These are phyloP conservation scores for Ustilago sp. DNA, from an alignment of 1,284 basidiomycete genomes.

Conservation along the genomic window DNA sequence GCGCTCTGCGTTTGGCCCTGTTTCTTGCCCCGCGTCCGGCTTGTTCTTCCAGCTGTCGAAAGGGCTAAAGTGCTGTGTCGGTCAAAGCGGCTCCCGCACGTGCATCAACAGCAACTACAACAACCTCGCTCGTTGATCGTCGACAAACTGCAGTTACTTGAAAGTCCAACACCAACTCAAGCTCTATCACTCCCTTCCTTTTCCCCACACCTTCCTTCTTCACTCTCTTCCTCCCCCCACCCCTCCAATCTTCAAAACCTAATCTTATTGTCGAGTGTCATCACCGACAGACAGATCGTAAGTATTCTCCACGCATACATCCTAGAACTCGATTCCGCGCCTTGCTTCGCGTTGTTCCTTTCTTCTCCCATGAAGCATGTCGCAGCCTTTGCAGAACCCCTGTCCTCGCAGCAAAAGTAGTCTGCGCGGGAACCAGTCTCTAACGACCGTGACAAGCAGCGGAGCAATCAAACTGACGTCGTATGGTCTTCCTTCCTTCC, in stretches of 20 bases:
- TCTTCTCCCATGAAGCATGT: neutral
- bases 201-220: slow-evolving; percentile 16
- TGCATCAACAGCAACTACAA: slow-evolving; percentile 10
- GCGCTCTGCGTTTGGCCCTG: neutral
- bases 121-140: slow-evolving; percentile 4
- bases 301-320: slow-evolving; percentile 11
- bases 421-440: too few relatives aligned
- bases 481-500: neutral
- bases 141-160: slow-evolving; percentile 5
- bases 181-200: neutral
- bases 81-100: slow-evolving; percentile 27
- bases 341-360: neutral
- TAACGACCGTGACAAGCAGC: neutral
- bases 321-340: neutral
- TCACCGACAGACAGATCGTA: slow-evolving; percentile 37
- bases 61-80: neutral
- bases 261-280: slow-evolving; percentile 21
- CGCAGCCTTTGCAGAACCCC: neutral
- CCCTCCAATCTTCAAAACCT: neutral
- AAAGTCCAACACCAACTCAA: slow-evolving; percentile 9
- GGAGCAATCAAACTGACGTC: neutral
- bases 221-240: slow-evolving; percentile 7
- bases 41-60: neutral
- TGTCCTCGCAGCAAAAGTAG: too few relatives aligned
- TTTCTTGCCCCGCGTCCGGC: slow-evolving; percentile 8